Conservation (phyloP, 495 filamentous ascomycete genomes). For the Penicillium parvum region DNA sequence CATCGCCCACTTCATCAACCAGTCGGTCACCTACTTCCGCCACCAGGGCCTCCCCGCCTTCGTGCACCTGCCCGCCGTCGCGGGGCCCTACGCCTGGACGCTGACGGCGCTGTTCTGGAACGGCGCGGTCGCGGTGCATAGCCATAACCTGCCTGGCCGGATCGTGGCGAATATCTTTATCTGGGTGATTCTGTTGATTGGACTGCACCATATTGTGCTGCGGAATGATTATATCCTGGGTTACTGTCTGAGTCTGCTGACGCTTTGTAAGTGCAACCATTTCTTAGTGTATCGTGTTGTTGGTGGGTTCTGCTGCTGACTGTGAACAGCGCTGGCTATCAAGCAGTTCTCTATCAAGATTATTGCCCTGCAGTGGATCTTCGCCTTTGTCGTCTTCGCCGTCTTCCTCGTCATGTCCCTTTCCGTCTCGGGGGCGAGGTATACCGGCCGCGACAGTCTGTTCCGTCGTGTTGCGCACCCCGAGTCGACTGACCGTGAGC, state of each 20-base stretch:
- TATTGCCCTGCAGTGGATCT: constrained; percentile 84
- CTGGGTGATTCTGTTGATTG: constrained; percentile 74
- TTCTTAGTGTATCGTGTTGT: neutral
- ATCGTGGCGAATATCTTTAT: constrained; percentile 82
- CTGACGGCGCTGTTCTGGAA: constrained; percentile 83
- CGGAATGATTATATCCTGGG: constrained; percentile 83
- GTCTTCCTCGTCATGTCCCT: constrained; percentile 63
- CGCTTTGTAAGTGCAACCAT: constrained; percentile 48
- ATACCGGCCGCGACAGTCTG: constrained; percentile 50
- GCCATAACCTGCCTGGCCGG: constrained; percentile 56
- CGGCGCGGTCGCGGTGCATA: constrained; percentile 68
- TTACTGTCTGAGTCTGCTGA: constrained; percentile 67
- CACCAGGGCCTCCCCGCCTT: constrained; percentile 60
- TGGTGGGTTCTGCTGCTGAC: too few relatives aligned
- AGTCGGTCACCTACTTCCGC: constrained; percentile 72
- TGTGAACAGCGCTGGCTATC: constrained; percentile 59
- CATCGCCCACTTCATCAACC: constrained; percentile 75
- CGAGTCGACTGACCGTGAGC: constrained; percentile 36
- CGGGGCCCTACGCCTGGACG: constrained; percentile 77
- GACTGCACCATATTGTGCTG: constrained; percentile 61
- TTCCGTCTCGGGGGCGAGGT: constrained; percentile 59
- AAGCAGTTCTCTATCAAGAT: constrained; percentile 66
- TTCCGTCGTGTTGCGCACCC: constrained; percentile 36
- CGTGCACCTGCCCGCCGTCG: constrained; percentile 69
- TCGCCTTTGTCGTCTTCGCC: constrained; percentile 78